Evolutionary conservation across 2,329 filamentous ascomycete species (phyloP), one percentile per base, ranked within the genome.

Genomic region (Sporothrix humicola): DNA sequence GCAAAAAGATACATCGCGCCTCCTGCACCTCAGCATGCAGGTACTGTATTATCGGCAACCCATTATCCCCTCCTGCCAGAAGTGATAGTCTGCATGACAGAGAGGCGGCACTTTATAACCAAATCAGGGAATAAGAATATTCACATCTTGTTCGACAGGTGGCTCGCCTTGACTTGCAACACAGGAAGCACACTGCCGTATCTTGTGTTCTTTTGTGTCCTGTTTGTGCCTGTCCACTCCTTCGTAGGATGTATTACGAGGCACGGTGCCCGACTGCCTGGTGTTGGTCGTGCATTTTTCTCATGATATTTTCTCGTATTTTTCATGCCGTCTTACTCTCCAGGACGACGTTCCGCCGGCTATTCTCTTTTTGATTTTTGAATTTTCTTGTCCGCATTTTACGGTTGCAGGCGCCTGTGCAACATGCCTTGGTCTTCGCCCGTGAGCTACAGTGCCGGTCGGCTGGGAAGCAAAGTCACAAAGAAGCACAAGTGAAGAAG

Each of bases 1-100:
- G 66, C 48, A 17, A 54, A 69, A 56, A 56, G 66, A 48, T 66
- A 66, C 61, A 20, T 66, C 23, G 56, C 13, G 17, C 26, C 26
- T 17, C 23, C 56, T 59, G 56, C 56, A 59, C 26, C 23, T 59
- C 52, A 56, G 52, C 20, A 59, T 63, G 37, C 58, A 44, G 37
- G 58, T 63, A 44, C 58, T 61, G 13, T 59, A 8, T 15, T 59
- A 37, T 63, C 58, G 37, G 58, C 58, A 63, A 48, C n/a, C 42
- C 9, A 26, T 37, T 37, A 37, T 37, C 31, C 31, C 31, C 31
- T 37, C 31, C 42, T 65, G 42, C 31, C 58, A 44, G 58, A 63
- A 20, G 58, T 63, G 37, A 42, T 44, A 59, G 56, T 63, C 20
- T 42, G 58, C 31, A 44, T 63, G 58, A 7, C 31, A 5, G 31